Evolutionary conservation across 768 basidiomycete genomes (phyloP).

Genomic region (Asterophora parasitica): DNA sequence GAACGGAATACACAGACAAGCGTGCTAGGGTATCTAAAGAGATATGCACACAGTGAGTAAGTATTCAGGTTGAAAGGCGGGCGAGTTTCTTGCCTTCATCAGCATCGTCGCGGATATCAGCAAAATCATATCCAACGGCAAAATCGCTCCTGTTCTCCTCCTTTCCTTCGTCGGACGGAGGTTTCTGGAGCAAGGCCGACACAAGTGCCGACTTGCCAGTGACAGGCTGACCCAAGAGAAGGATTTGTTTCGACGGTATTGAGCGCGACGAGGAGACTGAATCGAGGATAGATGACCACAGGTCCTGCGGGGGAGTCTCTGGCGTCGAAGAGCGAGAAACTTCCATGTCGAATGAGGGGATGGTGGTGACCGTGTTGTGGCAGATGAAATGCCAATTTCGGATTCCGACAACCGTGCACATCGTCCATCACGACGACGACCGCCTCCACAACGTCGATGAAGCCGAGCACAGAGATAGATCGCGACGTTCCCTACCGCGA

Average conservation of each 20-base stretch:
- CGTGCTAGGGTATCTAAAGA: constrained; percentile 78
- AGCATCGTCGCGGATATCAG: constrained; percentile 85
- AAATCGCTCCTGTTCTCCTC: constrained; percentile 67
- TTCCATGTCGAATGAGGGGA: constrained; percentile 27
- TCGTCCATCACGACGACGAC: constrained; percentile 7
- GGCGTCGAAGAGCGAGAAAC: constrained; percentile 62
- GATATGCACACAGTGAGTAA: constrained; percentile 3
- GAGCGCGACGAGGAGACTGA: constrained; percentile 77
- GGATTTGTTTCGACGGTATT: constrained; percentile 81
- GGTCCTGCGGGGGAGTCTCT: constrained; percentile 68
- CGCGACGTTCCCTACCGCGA: constrained; percentile 11
- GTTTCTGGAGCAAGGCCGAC: constrained; percentile 67
- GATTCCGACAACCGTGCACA: constrained; percentile 16
- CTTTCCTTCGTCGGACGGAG: constrained; percentile 47
- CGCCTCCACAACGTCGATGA: neutral
- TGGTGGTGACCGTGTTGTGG: neutral
- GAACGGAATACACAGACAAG: constrained; percentile 87
- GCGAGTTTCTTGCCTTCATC: constrained; percentile 73
- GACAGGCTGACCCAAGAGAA: constrained; percentile 76
- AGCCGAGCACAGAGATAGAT: neutral
- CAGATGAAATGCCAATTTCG: constrained; percentile 12
- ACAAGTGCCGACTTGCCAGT: constrained; percentile 77
- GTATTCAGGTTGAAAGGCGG: neutral
- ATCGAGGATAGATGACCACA: constrained; percentile 93
- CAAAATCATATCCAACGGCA: constrained; percentile 89